phyloP scores from a whole-genome alignment of 495 filamentous ascomycete genomes.

The Aspergillus cristatus region DNA sequence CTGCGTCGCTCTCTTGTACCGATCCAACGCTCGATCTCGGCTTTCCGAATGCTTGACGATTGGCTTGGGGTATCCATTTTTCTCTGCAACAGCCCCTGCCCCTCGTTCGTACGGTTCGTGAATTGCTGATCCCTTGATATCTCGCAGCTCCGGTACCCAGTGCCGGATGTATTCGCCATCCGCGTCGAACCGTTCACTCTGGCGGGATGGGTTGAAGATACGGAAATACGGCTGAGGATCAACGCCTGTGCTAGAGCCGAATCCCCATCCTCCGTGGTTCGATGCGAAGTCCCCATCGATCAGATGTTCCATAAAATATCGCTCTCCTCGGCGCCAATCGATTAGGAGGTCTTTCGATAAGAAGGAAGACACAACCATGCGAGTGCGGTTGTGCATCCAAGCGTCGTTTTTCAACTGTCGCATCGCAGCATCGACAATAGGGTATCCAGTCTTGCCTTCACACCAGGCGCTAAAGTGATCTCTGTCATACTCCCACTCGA shows the following conservation, averaged over 20 bases:
- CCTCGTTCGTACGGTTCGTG: conserved; percentile 73
- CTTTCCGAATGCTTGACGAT: conserved; percentile 65
- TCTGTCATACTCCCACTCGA: conserved; percentile 69
- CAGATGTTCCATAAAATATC: conserved; percentile 79
- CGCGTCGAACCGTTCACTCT: conserved; percentile 71
- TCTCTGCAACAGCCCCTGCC: conserved; percentile 45
- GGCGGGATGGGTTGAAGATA: conserved; percentile 80
- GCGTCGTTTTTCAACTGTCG: conserved; percentile 61
- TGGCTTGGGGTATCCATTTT: conserved; percentile 61
- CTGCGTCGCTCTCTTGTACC: conserved; percentile 57
- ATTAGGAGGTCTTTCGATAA: conserved; percentile 77
- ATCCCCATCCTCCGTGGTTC: conserved; percentile 93
- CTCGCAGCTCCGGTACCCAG: conserved; percentile 55
- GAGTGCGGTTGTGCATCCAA: conserved; percentile 85
- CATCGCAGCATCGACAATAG: conserved; percentile 91
- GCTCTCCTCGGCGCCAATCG: conserved; percentile 87
- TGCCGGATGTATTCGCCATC: conserved; percentile 48
- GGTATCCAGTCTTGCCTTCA: conserved; percentile 69
- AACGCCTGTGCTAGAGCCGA: conserved; percentile 67
- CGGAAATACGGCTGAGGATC: conserved; percentile 91
- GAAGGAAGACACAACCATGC: conserved; percentile 85
- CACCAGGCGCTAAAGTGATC: conserved; percentile 66
- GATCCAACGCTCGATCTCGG: conserved; percentile 55
- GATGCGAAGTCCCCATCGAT: conserved; percentile 90
- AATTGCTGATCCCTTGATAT: conserved; percentile 51